Evolutionary conservation across 2,329 filamentous ascomycete species (phyloP).

Genomic region (Colletotrichum salicis): DNA sequence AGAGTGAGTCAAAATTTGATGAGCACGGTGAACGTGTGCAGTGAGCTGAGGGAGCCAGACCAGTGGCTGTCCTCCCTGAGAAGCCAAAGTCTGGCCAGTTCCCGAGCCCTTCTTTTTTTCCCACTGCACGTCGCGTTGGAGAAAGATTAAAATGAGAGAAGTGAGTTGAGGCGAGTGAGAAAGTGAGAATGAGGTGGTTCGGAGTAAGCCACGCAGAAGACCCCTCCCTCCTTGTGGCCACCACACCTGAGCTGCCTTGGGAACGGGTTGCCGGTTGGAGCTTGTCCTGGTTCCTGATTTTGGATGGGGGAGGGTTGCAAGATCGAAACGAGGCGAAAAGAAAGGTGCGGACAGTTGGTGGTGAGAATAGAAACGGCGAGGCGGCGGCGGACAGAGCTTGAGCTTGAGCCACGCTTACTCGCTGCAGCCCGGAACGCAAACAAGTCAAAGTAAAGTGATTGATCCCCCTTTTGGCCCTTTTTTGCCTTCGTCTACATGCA

Average conservation of each 20-base stretch:
- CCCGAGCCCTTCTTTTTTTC: background rate
- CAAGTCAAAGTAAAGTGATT: background rate
- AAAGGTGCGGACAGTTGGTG: background rate
- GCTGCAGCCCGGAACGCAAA: slow-evolving; percentile 12
- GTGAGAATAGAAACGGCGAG: slow-evolving; percentile 6
- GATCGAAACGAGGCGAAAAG: background rate
- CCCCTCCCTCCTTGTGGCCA: background rate
- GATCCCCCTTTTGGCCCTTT: slow-evolving; percentile 15
- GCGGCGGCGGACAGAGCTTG: background rate
- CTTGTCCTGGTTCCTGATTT: background rate
- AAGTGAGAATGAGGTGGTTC: background rate
- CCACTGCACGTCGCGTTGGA: background rate
- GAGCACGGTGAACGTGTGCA: background rate
- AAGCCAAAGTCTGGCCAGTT: slow-evolving; percentile 21
- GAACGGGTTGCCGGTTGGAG: background rate
- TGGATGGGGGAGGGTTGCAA: background rate
- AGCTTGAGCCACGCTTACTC: slow-evolving; percentile 1
- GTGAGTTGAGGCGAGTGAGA: background rate
- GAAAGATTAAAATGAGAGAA: background rate
- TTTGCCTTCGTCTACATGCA: background rate
- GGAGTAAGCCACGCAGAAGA: background rate
- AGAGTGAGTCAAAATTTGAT: slow-evolving; percentile 30
- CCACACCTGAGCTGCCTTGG: background rate
- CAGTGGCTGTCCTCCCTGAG: slow-evolving; percentile 12
- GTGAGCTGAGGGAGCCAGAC: background rate